phyloP scores from a whole-genome alignment of 768 basidiomycete species.

The Cystobasidiopsis lactophilus region DNA sequence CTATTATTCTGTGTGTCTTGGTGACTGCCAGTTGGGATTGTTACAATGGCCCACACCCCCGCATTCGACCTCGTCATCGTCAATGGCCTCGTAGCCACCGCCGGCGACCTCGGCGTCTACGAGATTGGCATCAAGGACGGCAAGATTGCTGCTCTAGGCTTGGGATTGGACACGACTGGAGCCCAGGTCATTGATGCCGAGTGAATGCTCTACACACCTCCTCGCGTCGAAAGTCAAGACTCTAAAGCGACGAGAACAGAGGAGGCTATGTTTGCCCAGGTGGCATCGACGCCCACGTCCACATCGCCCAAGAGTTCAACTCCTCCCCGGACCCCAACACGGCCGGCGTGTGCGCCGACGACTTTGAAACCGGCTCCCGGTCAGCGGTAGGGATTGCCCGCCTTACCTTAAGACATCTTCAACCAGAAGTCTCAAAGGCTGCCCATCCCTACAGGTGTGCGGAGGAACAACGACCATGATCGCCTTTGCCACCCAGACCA shows the following conservation, averaged over 20 bases:
- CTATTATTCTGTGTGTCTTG: too few relatives aligned
- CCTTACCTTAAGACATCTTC: too few relatives aligned
- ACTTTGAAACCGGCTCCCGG: too few relatives aligned
- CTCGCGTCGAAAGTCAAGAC: background rate
- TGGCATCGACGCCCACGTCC: conserved; percentile 26
- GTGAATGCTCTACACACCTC: conserved; percentile 24
- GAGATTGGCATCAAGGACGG: conserved; percentile 26
- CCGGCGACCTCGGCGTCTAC: conserved; percentile 5
- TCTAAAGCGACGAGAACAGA: background rate
- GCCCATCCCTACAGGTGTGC: too few relatives aligned
- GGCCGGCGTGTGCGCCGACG: too few relatives aligned
- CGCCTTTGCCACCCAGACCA: too few relatives aligned
- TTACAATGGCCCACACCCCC: background rate
- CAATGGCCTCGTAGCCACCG: conserved; percentile 14
- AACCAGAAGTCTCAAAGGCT: too few relatives aligned
- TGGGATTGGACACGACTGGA: conserved; percentile 10
- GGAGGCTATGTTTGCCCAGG: conserved; percentile 19
- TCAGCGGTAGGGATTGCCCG: too few relatives aligned
- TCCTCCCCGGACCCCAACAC: too few relatives aligned
- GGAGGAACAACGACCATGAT: too few relatives aligned
- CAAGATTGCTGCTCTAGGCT: conserved; percentile 20
- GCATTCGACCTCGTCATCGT: conserved; percentile 11
- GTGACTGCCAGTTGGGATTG: too few relatives aligned
- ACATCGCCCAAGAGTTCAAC: conserved; percentile 25
- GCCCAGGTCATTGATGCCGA: conserved; percentile 25